phyloP scores from a whole-genome alignment of 192 early-diverging fungal genomes.

The Coemansia sp. region DNA sequence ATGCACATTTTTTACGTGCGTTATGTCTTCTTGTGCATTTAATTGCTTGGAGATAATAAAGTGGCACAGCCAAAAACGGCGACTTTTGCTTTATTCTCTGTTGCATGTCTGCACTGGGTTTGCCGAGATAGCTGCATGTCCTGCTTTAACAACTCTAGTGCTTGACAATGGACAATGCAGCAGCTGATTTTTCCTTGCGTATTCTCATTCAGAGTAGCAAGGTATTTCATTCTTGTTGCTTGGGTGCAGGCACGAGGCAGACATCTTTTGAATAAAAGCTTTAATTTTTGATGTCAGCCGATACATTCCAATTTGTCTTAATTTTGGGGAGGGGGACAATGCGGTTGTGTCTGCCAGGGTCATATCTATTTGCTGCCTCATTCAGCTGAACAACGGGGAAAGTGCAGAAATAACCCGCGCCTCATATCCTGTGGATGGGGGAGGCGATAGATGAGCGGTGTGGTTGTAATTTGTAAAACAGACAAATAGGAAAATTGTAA shows the following conservation, averaged over 20 bases:
- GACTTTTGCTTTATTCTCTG: slow-evolving; percentile 4
- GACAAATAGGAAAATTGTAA: neutral
- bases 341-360: neutral
- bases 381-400: neutral
- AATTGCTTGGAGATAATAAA: slow-evolving; percentile 14
- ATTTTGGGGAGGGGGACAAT: neutral
- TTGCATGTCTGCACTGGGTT: slow-evolving; percentile 4
- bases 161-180: no score
- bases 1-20: slow-evolving; percentile 12
- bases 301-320: neutral
- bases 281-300: neutral
- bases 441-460: neutral
- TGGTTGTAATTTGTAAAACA: neutral
- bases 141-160: neutral
- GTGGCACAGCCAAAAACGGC: slow-evolving; percentile 5
- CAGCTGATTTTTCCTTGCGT: no score
- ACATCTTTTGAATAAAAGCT: neutral
- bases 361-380: neutral
- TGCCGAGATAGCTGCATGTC: slow-evolving; percentile 14
- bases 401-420: neutral
- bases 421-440: neutral
- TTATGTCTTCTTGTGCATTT: slow-evolving; percentile 16
- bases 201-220: neutral
- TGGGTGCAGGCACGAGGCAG: neutral
- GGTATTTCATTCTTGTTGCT: neutral